Evolutionary conservation across 2,329 filamentous ascomycete genomes (phyloP), one percentile per base, ranked within the genome.

Genomic region (Bisporella sp.): DNA sequence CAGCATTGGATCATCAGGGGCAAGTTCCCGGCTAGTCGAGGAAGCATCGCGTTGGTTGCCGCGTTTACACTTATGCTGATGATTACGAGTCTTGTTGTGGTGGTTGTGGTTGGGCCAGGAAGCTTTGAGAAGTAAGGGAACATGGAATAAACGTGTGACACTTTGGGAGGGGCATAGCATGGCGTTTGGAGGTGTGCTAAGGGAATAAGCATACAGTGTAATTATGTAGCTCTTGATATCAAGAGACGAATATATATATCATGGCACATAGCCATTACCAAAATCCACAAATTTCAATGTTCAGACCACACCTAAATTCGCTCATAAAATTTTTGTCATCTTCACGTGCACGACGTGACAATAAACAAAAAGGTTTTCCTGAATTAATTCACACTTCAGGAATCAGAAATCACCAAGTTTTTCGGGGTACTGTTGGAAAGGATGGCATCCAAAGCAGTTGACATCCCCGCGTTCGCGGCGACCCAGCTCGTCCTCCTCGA

Each of bases 1-100:
- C 88, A 93, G 69, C 77, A 87, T 61, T 93, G 89, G 79, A 79
- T 93, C 29, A 84, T 92, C 53, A 71, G 78, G 55, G 87, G 87
- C 59, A 90, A 90, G 66, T 91, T 91, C 60, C 87, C 87, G 0
- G 86, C 87, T 6, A 87, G 84, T 59, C 75, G 88, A 56, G 87
- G 86, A 4, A 89, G 86, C 28, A 81, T 93, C 42, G 71, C 89
- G 44, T 59, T 90, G 37, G 79, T 92, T 32, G 79, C 83, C 6
- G 67, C 79, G 13, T 76, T 90, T 42, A 81, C 86, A 4, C 71
- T 82, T 62, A 73, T 75, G 4, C 72, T 85, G 53, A 85, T 85
- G 74, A 64, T 82, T 37, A 71, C 75, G 31, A 81, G 76, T 45
- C 65, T 85, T 54, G 71, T 81, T 11, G 75, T 85, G 4, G 78